Evolutionary conservation across 805 yeast species (phyloP).

Genomic region (Aciculoconidium aculeatum): DNA sequence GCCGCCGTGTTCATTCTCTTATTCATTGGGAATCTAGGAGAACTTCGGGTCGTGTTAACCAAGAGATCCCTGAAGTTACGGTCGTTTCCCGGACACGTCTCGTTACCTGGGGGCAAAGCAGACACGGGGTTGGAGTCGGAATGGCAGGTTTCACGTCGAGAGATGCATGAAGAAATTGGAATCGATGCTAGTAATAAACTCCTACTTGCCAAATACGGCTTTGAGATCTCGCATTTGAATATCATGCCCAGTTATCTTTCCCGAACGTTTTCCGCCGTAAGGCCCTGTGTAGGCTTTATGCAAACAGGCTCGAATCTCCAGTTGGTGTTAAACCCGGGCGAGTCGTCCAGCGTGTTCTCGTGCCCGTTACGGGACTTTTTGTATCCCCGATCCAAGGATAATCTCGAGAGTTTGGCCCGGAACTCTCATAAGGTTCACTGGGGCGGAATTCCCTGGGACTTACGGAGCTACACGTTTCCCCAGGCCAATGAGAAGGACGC

Average conservation of each 20-base stretch:
- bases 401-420: conserved; percentile 26
- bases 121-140: conserved; percentile 62
- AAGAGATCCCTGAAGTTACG: conserved; percentile 64
- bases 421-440: conserved; percentile 42
- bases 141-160: conserved; percentile 73
- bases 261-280: conserved; percentile 74
- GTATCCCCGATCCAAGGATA: conserved; percentile 18
- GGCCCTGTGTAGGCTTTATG: conserved; percentile 71
- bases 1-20: conserved; percentile 76
- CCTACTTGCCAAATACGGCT: conserved; percentile 42
- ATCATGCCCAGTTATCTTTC: conserved; percentile 76
- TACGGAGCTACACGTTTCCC: conserved; percentile 59
- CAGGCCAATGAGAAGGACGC: conserved; percentile 50
- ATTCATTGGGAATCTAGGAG: conserved; percentile 68
- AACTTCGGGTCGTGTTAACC: conserved; percentile 72
- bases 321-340: conserved; percentile 67
- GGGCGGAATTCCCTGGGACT: conserved; percentile 69
- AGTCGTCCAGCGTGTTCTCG: conserved; percentile 63
- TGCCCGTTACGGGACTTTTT: conserved; percentile 62
- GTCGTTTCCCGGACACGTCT: conserved; percentile 83
- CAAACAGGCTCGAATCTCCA: conserved; percentile 34
- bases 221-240: conserved; percentile 54
- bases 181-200: conserved; percentile 43
- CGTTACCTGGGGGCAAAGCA: conserved; percentile 92
- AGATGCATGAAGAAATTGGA: conserved; percentile 85